Evolutionary conservation across 352 stramenopile genomes (phyloP), one percentile per base, ranked within the genome.

Genomic region (Phytopythium montanum): DNA sequence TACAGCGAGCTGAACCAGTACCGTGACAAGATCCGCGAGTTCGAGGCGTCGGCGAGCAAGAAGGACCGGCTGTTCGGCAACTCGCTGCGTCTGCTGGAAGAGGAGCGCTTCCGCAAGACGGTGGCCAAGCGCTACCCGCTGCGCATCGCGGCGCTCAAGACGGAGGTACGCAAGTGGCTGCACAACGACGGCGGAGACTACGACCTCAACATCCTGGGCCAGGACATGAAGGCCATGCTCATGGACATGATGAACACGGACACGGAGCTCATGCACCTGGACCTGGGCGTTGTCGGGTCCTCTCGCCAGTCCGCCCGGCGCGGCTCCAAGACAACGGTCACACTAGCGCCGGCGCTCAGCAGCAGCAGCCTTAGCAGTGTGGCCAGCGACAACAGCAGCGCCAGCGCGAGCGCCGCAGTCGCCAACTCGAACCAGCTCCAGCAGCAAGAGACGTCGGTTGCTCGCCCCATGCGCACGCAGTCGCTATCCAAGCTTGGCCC

Each of bases 191-290:
- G 79, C 42, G 75, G 77, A 31, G 81, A 90, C 38, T 95, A 81
- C 34, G 73, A 95, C 33, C 59, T 92, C 48, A 75, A 72, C 21
- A 68, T 95, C 23, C 69, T 95, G 5, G 84, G 86, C 26, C 67
- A 86, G 19, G 73, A 90, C 25, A 70, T 96, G 50, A 90, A 93
- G 59, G 79, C 73, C 1, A 59, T 92, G 12, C 34, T 96, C 5
- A 33, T 85, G 34, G 79, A 94, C 45, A 94, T 90, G 82, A 80
- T 95, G 72, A 89, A 91, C 54, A 87, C 75, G 2, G 68, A 94
- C 63, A 96, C 84, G 1, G 80, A 72, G 9, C 70, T 96, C 10
- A 93, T 96, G 81, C 87, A 96, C 50, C 60, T 94, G 16, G 82
- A 94, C 50, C 69, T 96, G 9, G 77, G 72, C 0, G 59, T 87